Percentiles rank a stretch among this genome's conserved stretches.
These are phyloP conservation scores for Haplosporangium gracile DNA, from an alignment of 192 early-diverging fungal genomes.

Conservation along the genomic window DNA sequence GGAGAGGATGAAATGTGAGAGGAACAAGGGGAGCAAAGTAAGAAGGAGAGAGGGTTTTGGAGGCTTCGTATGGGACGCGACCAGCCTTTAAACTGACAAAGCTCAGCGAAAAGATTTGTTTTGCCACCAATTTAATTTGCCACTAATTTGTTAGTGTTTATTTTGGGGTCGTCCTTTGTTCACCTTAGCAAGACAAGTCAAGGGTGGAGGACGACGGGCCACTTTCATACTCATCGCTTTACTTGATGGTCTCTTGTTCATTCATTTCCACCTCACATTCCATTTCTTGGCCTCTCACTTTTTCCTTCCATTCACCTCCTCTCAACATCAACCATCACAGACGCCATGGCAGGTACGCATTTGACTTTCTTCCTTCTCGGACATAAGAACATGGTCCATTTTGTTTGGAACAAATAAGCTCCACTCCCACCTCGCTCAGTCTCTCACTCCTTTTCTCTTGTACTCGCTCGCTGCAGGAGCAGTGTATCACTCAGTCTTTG, in stretches of 20 bases:
- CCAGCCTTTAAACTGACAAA: too few relatives aligned
- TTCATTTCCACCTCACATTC: background rate
- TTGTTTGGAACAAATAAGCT: background rate
- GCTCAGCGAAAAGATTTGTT: too few relatives aligned
- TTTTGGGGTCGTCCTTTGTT: background rate
- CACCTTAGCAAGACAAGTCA: background rate
- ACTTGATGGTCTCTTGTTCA: background rate
- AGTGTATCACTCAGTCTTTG: slow-evolving; percentile 29
- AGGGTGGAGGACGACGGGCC: background rate
- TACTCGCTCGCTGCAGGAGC: too few relatives aligned
- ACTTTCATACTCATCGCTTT: background rate
- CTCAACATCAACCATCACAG: background rate
- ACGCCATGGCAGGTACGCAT: background rate
- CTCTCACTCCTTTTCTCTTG: background rate
- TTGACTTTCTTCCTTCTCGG: background rate
- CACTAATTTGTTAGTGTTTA: background rate
- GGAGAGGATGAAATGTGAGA: too few relatives aligned
- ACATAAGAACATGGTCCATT: too few relatives aligned
- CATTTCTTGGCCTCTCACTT: background rate
- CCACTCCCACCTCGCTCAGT: background rate
- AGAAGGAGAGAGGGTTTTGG: too few relatives aligned
- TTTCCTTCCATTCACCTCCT: background rate
- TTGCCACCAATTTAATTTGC: background rate
- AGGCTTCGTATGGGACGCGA: too few relatives aligned
- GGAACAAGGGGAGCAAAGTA: too few relatives aligned